Evolutionary conservation across 768 basidiomycete species (phyloP).

Genomic region (Multifurca ochricompacta): DNA sequence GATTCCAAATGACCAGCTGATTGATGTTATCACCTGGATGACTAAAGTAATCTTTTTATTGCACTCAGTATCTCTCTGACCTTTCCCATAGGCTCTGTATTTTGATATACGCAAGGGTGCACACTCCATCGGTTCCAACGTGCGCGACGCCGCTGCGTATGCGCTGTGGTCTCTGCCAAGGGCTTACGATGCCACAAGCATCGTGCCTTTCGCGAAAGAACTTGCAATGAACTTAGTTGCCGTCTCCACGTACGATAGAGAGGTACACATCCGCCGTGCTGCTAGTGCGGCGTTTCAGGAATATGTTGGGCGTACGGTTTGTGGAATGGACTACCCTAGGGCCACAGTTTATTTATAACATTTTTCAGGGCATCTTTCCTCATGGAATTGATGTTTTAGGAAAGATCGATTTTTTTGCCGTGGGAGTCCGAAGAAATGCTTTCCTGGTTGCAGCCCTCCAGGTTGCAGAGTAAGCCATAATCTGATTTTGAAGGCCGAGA

Average conservation of each 20-base stretch:
- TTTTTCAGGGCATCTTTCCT: conserved; percentile 70
- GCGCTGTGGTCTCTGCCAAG: conserved; percentile 92
- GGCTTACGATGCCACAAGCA: conserved; percentile 49
- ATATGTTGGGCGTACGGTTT: conserved; percentile 86
- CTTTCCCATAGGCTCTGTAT: conserved; percentile 59
- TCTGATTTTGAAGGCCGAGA: conserved; percentile 3
- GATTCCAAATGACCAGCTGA: conserved; percentile 48
- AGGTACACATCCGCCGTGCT: conserved; percentile 89
- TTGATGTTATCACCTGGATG: conserved; percentile 68
- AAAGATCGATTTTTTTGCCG: conserved; percentile 92
- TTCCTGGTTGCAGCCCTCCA: conserved; percentile 80
- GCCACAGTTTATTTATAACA: conserved; percentile 7
- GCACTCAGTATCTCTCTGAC: conserved; percentile 8
- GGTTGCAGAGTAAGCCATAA: conserved; percentile 66
- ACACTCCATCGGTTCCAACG: conserved; percentile 90
- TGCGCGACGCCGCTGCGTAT: conserved; percentile 92
- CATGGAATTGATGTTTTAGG: conserved; percentile 91
- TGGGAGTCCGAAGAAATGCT: conserved; percentile 76
- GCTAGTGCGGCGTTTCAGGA: conserved; percentile 98
- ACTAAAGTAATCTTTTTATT: conserved; percentile 47
- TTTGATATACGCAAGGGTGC: conserved; percentile 90
- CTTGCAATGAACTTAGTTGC: conserved; percentile 69
- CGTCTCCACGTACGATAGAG: conserved; percentile 84
- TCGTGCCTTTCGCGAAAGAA: conserved; percentile 51
- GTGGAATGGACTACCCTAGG: conserved; percentile 24